These are phyloP conservation scores for Withania somnifera DNA, from an alignment of 305 asterid genomes.

Conservation along the genomic window DNA sequence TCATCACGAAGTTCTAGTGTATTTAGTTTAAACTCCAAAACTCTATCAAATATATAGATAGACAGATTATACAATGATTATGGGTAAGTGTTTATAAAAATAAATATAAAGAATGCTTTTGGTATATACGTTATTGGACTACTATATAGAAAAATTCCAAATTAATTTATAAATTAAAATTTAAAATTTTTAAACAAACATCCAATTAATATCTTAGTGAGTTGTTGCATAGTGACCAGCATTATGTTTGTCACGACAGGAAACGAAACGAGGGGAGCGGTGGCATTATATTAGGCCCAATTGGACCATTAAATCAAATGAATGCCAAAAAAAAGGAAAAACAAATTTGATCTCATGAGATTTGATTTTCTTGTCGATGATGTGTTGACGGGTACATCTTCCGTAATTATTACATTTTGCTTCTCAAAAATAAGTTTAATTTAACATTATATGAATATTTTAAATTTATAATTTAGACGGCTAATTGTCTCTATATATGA, in stretches of 20 bases:
- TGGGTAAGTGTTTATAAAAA: no score
- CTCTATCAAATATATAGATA: background rate
- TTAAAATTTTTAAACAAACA: background rate
- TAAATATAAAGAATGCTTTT: no score
- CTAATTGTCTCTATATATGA: no score
- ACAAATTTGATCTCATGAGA: conserved; percentile 9
- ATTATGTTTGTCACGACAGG: background rate
- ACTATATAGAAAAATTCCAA: background rate
- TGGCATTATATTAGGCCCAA: background rate
- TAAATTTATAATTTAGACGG: no score
- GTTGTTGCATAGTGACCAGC: background rate
- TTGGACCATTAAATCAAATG: background rate
- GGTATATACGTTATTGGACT: background rate
- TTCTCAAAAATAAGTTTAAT: no score
- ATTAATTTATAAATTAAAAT: background rate
- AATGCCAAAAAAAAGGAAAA: background rate
- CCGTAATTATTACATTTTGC: background rate
- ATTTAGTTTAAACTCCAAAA: background rate
- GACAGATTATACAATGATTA: no score
- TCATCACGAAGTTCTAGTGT: background rate
- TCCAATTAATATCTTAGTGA: background rate
- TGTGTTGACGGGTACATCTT: background rate
- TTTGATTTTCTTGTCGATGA: conserved; percentile 1
- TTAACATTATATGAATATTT: no score
- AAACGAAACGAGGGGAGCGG: background rate